phyloP scores from a whole-genome alignment of 257 asterid species.

The Rubia yunnanensis region DNA sequence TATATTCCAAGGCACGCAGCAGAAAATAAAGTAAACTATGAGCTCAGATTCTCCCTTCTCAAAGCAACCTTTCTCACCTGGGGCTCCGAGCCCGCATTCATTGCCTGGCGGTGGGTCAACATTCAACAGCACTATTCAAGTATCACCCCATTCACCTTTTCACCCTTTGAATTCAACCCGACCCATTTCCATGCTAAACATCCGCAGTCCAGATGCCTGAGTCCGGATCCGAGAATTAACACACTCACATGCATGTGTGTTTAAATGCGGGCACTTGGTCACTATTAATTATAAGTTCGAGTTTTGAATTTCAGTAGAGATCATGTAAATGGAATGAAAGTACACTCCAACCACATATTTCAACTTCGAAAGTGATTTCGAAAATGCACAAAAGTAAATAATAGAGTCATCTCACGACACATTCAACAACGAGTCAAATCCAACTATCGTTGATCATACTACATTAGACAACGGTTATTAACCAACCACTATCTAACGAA shows the following conservation, averaged over 20 bases:
- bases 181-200: neutral
- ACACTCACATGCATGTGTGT: neutral
- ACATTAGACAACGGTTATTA: too few relatives aligned
- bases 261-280: too few relatives aligned
- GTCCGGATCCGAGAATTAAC: neutral
- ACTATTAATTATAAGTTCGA: too few relatives aligned
- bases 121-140: neutral
- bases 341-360: too few relatives aligned
- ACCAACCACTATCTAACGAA: too few relatives aligned
- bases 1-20: slow-evolving; percentile 28
- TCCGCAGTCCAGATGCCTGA: neutral
- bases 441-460: too few relatives aligned
- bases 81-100: slow-evolving; percentile 16
- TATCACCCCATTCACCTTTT: neutral
- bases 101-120: neutral
- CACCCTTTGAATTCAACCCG: neutral
- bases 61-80: slow-evolving; percentile 13
- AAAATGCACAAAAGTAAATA: too few relatives aligned
- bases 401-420: too few relatives aligned
- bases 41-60: slow-evolving; percentile 18
- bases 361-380: too few relatives aligned
- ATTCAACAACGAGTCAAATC: too few relatives aligned
- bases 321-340: too few relatives aligned
- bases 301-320: too few relatives aligned
- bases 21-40: neutral